Conservation (phyloP, 2,329 filamentous ascomycete genomes). For the Aschersonia sp. region DNA sequence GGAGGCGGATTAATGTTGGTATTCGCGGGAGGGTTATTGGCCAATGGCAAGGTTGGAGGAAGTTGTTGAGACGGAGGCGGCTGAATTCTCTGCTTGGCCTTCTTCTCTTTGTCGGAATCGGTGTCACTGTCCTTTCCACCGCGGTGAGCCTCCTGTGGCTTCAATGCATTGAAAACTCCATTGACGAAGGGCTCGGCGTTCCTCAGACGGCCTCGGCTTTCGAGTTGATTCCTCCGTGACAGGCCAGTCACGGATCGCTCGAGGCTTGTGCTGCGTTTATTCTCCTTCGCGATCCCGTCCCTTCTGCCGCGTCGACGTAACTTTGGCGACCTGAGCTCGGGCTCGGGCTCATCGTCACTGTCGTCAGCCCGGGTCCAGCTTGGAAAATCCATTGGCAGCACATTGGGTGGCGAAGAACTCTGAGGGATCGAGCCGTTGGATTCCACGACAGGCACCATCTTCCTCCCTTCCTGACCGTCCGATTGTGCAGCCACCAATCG, state of each 20-base stretch:
- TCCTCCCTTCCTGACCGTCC: not conserved
- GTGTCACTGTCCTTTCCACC: not conserved
- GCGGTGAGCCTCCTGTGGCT: not conserved
- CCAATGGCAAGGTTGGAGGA: not conserved
- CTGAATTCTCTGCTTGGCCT: not conserved
- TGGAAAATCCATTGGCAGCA: slow-evolving; percentile 1
- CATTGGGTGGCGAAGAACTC: not conserved
- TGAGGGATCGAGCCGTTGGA: not conserved
- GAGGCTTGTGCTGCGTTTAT: not conserved
- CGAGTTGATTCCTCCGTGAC: not conserved
- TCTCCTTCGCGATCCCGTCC: not conserved
- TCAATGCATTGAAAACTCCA: not conserved
- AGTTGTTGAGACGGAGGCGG: not conserved
- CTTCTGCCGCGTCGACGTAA: slow-evolving; percentile 1
- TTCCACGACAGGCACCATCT: not conserved
- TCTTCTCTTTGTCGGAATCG: not conserved
- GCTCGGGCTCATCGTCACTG: not conserved
- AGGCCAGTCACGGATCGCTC: not conserved
- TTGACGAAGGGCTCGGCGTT: not conserved
- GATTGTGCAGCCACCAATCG: not conserved
- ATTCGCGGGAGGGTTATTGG: not conserved
- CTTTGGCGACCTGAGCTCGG: not conserved
- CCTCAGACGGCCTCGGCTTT: not conserved
- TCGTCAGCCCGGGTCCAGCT: slow-evolving; percentile 1
- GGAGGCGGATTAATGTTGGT: not conserved